These are phyloP conservation scores for Entelexis sorbosivorans DNA, from an alignment of 1,139 yeast genomes.

Conservation along the genomic window DNA sequence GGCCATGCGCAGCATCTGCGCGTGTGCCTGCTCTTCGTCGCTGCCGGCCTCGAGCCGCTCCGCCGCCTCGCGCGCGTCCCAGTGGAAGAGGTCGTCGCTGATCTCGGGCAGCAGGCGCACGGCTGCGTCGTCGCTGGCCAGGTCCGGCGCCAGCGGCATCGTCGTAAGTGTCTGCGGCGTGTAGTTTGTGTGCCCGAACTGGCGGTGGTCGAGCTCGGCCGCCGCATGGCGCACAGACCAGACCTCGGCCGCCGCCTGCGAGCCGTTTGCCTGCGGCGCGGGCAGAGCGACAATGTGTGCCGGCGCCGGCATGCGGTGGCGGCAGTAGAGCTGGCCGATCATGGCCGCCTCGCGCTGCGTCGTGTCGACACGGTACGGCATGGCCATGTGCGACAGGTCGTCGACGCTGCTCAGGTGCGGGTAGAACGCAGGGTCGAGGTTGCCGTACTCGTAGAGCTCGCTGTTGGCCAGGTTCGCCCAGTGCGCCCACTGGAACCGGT, in stretches of 20 bases:
- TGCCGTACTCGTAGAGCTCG: slow-evolving; percentile 6
- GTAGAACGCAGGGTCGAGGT: slow-evolving; percentile 4
- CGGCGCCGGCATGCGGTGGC: slow-evolving; percentile 24
- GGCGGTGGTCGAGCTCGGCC: slow-evolving; percentile 14
- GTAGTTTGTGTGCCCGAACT: slow-evolving; percentile 10
- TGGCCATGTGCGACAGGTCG: not conserved
- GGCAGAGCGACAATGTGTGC: slow-evolving; percentile 24
- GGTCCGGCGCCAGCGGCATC: not conserved
- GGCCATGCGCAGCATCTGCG: slow-evolving; percentile 23
- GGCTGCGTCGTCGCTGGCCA: not conserved
- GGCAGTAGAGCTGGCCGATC: slow-evolving; percentile 25
- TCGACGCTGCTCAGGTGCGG: slow-evolving; percentile 7
- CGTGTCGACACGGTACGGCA: slow-evolving; percentile 5
- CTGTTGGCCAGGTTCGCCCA: slow-evolving; percentile 13
- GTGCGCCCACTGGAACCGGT: slow-evolving; percentile 15
- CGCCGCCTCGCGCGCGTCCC: slow-evolving; percentile 1
- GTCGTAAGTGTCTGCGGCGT: slow-evolving; percentile 7
- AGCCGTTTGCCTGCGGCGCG: not conserved
- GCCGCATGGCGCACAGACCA: slow-evolving; percentile 5
- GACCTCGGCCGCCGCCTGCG: not conserved
- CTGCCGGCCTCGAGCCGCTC: not conserved
- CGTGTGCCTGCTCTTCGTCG: slow-evolving; percentile 20
- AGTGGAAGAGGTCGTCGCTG: slow-evolving; percentile 13
- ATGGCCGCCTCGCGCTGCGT: slow-evolving; percentile 25
- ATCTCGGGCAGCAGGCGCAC: slow-evolving; percentile 11